Evolutionary conservation across 2,329 filamentous ascomycete species (phyloP).

Genomic region (Colletotrichum sp.): DNA sequence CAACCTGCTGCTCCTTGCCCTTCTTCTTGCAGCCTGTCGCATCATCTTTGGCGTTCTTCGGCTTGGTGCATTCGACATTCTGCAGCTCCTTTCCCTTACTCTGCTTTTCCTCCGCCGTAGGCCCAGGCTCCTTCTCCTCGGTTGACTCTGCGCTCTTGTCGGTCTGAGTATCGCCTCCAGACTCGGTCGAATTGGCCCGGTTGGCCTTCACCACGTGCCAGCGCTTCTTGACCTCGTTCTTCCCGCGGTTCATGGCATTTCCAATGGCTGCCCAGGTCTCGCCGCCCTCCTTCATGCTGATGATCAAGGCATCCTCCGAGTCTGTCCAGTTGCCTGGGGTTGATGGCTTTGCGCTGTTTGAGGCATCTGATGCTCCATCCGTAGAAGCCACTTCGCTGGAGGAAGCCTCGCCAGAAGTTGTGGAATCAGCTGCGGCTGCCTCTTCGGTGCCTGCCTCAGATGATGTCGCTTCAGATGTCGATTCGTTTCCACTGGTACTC

Average conservation of each 20-base stretch:
- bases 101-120: not conserved
- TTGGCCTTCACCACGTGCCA: conserved; percentile 37
- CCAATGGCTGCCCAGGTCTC: conserved; percentile 35
- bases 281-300: conserved; percentile 36
- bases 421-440: not conserved
- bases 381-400: not conserved
- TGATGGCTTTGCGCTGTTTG: not conserved
- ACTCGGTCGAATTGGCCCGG: conserved; percentile 3
- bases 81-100: not conserved
- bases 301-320: conserved; percentile 39
- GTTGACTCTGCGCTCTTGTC: not conserved
- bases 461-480: not conserved
- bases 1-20: conserved; percentile 3
- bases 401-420: not conserved
- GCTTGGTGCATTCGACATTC: not conserved
- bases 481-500: not conserved
- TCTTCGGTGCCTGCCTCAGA: not conserved
- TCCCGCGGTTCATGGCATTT: conserved; percentile 28
- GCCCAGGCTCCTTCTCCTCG: not conserved
- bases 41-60: not conserved
- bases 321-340: conserved; percentile 30
- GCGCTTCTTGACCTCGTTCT: conserved; percentile 33
- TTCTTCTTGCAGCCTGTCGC: not conserved
- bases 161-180: not conserved
- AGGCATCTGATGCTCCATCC: not conserved